These are phyloP conservation scores for Paecilomyces sp. DNA, from an alignment of 2,329 filamentous ascomycete genomes.

Conservation along the genomic window DNA sequence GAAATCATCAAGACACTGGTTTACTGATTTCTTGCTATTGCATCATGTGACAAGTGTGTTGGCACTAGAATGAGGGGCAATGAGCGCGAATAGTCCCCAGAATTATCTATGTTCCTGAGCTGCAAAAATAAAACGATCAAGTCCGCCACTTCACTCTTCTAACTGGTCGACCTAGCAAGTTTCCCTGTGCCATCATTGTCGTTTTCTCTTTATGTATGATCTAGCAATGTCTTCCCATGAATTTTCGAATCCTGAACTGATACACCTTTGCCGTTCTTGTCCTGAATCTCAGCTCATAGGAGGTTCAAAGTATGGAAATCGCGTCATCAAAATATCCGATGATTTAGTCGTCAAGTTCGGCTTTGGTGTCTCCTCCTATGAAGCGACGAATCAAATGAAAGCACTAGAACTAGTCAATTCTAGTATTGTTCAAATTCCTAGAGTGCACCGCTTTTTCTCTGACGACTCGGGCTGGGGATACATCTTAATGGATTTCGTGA, in stretches of 20 bases:
- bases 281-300: background rate
- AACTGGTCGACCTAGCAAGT: too few relatives aligned
- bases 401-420: background rate
- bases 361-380: background rate
- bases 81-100: too few relatives aligned
- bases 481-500: slow-evolving; percentile 14
- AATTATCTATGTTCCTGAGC: too few relatives aligned
- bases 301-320: background rate
- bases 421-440: background rate
- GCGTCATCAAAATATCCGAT: background rate
- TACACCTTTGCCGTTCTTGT: background rate
- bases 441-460: slow-evolving; percentile 9
- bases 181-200: too few relatives aligned
- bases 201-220: too few relatives aligned
- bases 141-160: too few relatives aligned
- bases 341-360: background rate
- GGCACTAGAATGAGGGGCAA: too few relatives aligned
- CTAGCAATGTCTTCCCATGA: background rate
- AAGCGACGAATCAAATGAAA: background rate
- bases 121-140: too few relatives aligned
- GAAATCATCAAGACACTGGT: too few relatives aligned
- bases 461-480: slow-evolving; percentile 10
- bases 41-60: too few relatives aligned
- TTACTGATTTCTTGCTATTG: too few relatives aligned
- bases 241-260: background rate